Evolutionary conservation across 2,329 filamentous ascomycete species (phyloP).

Genomic region (Aureobasidium sp.): DNA sequence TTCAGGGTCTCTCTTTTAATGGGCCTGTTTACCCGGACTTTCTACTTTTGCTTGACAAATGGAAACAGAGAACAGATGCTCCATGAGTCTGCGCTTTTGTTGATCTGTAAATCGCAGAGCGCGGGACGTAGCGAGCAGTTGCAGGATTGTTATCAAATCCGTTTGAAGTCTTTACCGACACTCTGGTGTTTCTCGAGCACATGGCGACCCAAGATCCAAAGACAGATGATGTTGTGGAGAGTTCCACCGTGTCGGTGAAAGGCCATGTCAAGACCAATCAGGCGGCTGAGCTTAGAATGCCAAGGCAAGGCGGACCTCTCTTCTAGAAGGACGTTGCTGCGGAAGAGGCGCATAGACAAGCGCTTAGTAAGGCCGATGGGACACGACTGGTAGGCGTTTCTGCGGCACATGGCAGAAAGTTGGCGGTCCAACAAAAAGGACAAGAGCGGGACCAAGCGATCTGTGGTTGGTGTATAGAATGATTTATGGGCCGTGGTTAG

Average conservation of each 20-base stretch:
- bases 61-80: background rate
- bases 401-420: background rate
- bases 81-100: background rate
- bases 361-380: background rate
- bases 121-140: background rate
- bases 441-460: background rate
- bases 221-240: background rate
- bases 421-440: background rate
- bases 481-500: background rate
- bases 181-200: background rate
- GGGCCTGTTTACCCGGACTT: background rate
- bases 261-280: background rate
- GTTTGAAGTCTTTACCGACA: background rate
- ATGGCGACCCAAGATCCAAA: slow-evolving; percentile 7
- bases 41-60: background rate
- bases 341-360: background rate
- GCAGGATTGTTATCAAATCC: background rate
- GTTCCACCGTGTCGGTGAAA: background rate
- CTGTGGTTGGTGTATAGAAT: background rate
- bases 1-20: background rate
- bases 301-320: slow-evolving; percentile 1
- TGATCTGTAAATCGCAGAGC: background rate
- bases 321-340: slow-evolving; percentile 6
- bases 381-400: slow-evolving; percentile 4
- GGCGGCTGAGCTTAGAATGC: background rate